Conservation (phyloP, 2,329 filamentous ascomycete species). For the Apiospora saccharicola region DNA sequence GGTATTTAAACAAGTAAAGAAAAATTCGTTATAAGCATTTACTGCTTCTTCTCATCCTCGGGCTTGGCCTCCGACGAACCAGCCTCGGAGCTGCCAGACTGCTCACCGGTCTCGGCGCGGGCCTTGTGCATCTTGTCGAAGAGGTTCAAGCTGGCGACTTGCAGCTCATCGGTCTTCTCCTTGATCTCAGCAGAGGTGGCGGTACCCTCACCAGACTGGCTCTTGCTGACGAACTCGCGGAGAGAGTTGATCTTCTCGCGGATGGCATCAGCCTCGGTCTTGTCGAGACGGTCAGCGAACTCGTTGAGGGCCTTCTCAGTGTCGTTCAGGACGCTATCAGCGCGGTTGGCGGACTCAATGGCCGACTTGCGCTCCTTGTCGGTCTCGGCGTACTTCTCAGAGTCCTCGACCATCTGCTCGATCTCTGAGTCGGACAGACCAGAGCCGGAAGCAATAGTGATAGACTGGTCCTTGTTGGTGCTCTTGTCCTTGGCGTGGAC, state of each 20-base stretch:
- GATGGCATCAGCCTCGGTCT: slow-evolving; percentile 91
- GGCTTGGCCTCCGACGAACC: slow-evolving; percentile 49
- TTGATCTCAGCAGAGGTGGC: slow-evolving; percentile 93
- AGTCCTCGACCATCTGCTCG: slow-evolving; percentile 96
- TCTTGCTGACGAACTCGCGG: slow-evolving; percentile 91
- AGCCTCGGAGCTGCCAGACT: slow-evolving; percentile 57
- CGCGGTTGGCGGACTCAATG: slow-evolving; percentile 97
- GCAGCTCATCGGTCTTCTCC: slow-evolving; percentile 98
- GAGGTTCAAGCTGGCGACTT: slow-evolving; percentile 92
- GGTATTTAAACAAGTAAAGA: slow-evolving; percentile 34
- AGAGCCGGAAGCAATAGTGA: slow-evolving; percentile 97
- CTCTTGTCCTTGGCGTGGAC: slow-evolving; percentile 99
- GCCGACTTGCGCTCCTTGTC: slow-evolving; percentile 97
- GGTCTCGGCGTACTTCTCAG: slow-evolving; percentile 92
- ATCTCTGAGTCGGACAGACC: slow-evolving; percentile 96
- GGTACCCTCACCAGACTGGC: slow-evolving; percentile 87
- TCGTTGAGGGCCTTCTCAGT: slow-evolving; percentile 99
- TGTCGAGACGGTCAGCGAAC: slow-evolving; percentile 94
- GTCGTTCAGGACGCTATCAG: slow-evolving; percentile 95
- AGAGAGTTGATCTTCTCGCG: slow-evolving; percentile 89
- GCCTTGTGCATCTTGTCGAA: slow-evolving; percentile 99
- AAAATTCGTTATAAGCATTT: slow-evolving; percentile 28
- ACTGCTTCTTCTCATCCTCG: slow-evolving; percentile 74
- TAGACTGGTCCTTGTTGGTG: slow-evolving; percentile 99
- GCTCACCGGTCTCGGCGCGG: slow-evolving; percentile 70